Conservation (phyloP, 2,329 filamentous ascomycete genomes). For the Incumbomyces delicatus region DNA sequence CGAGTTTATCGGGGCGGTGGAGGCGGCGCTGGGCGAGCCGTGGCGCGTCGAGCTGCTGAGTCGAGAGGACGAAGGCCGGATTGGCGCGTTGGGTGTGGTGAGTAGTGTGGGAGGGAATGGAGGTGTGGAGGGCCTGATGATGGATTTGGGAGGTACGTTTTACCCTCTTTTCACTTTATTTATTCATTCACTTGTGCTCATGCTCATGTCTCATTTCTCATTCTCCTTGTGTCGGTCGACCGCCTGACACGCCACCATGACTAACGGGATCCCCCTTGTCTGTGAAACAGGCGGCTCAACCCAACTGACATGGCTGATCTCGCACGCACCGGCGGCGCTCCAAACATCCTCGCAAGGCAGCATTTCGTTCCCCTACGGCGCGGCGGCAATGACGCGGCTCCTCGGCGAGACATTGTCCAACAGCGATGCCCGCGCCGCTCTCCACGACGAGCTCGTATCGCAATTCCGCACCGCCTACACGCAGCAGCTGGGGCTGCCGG, state of each 20-base stretch:
- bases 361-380: slow-evolving; percentile 60
- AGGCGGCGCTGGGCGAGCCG: slow-evolving; percentile 44
- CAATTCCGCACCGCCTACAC: slow-evolving; percentile 53
- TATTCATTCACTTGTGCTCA: no score
- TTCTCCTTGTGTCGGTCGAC: no score
- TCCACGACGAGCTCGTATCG: slow-evolving; percentile 35
- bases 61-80: slow-evolving; percentile 70
- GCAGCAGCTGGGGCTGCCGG: slow-evolving; percentile 46
- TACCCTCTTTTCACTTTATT: background rate
- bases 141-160: slow-evolving; percentile 58
- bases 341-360: slow-evolving; percentile 45
- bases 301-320: slow-evolving; percentile 58
- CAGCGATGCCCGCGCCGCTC: slow-evolving; percentile 28
- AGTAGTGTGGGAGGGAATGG: slow-evolving; percentile 50
- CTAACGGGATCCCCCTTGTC: no score
- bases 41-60: slow-evolving; percentile 63
- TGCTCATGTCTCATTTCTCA: no score
- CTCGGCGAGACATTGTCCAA: slow-evolving; percentile 33
- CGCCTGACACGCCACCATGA: no score
- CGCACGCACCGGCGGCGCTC: slow-evolving; percentile 37
- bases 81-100: slow-evolving; percentile 74
- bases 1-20: slow-evolving; percentile 60
- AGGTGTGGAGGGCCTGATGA: slow-evolving; percentile 64
- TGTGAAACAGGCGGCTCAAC: slow-evolving; percentile 32
- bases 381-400: slow-evolving; percentile 53